phyloP scores from a whole-genome alignment of 2,329 filamentous ascomycete species.

The Aspergillus fumigatiaffinis region DNA sequence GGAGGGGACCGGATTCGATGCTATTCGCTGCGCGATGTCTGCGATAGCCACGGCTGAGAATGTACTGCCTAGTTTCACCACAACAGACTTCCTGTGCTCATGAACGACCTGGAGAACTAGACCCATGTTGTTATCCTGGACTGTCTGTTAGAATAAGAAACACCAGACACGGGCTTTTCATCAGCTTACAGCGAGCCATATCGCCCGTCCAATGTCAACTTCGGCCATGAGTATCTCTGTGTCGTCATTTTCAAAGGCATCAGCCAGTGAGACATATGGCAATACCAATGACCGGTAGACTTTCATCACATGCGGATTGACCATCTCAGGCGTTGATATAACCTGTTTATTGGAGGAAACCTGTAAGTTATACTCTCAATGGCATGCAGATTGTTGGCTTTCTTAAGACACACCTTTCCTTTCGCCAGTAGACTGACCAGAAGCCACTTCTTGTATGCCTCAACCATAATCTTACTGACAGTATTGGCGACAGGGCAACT shows the following conservation, averaged over 20 bases:
- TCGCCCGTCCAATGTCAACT: slow-evolving; percentile 53
- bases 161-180: background rate
- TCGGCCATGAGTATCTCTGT: slow-evolving; percentile 61
- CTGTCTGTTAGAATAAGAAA: slow-evolving; percentile 4
- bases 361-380: slow-evolving; percentile 2
- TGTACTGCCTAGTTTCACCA: slow-evolving; percentile 67
- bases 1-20: slow-evolving; percentile 21
- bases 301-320: slow-evolving; percentile 52
- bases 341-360: slow-evolving; percentile 28
- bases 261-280: slow-evolving; percentile 67
- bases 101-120: slow-evolving; percentile 66
- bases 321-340: slow-evolving; percentile 53
- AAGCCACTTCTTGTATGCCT: slow-evolving; percentile 90
- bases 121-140: slow-evolving; percentile 65
- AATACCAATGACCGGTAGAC: slow-evolving; percentile 57
- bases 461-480: slow-evolving; percentile 73
- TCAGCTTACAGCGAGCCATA: slow-evolving; percentile 57
- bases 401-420: slow-evolving; percentile 50
- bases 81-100: slow-evolving; percentile 70
- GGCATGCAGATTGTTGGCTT: background rate
- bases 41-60: slow-evolving; percentile 62
- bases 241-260: slow-evolving; percentile 61
- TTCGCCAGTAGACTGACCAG: slow-evolving; percentile 68
- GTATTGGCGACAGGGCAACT: slow-evolving; percentile 62
- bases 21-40: slow-evolving; percentile 39